Percentiles rank a stretch among this genome's conserved stretches.
phyloP scores from a whole-genome alignment of 768 basidiomycete species.

The Cubamyces sp. region DNA sequence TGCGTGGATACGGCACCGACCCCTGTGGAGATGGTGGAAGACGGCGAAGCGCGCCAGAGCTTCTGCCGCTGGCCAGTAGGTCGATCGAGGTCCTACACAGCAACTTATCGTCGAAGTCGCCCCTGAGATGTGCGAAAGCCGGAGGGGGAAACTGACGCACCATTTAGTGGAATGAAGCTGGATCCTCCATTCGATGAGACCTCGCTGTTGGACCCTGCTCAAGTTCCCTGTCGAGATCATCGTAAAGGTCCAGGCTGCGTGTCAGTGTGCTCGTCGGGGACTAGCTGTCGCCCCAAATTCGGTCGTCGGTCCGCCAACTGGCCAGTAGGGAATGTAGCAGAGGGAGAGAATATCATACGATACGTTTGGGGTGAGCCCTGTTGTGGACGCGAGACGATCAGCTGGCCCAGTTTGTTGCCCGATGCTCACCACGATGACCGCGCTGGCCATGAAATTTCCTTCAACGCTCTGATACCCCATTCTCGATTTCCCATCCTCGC shows the following conservation, averaged over 20 bases:
- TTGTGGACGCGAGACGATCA: slow-evolving; percentile 1
- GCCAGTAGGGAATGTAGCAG: neutral
- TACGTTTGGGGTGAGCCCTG: slow-evolving; percentile 10
- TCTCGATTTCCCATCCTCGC: neutral
- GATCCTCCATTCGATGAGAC: neutral
- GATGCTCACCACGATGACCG: neutral
- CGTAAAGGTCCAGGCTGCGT: too few relatives aligned
- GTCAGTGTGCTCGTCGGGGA: neutral
- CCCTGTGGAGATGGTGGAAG: neutral
- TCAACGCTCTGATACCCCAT: neutral
- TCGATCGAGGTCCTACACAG: neutral
- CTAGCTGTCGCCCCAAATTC: neutral
- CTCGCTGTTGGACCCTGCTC: neutral
- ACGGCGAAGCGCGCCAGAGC: neutral
- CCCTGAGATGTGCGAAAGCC: neutral
- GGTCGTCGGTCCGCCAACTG: neutral
- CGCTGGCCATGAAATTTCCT: neutral
- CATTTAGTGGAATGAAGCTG: neutral
- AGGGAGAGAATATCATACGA: neutral
- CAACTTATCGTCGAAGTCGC: neutral
- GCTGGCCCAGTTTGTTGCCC: slow-evolving; percentile 3
- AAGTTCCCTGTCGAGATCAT: neutral
- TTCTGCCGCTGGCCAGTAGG: neutral
- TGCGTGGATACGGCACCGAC: neutral
- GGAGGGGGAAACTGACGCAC: neutral